Evolutionary conservation across 140 eudicot species (phyloP), one percentile per base, ranked within the genome.

Genomic region (Cichorium intybus): DNA sequence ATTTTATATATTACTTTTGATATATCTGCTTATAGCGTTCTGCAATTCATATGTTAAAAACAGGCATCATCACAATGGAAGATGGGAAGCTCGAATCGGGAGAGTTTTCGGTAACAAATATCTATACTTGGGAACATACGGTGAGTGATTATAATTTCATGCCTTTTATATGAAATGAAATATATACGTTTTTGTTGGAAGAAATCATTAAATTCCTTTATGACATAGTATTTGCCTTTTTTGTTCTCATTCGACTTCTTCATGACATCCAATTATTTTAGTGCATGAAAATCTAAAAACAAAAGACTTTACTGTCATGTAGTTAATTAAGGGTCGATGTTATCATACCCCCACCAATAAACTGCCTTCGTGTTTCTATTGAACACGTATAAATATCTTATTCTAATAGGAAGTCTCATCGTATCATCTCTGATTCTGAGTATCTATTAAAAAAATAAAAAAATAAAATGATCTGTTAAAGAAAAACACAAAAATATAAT

Each of bases 31-130:
- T 72, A 0, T 33, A 23, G 9, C 10, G 24, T 33, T 17, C 10
- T 15, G 11, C 33, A 16, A 21, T 26, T 24, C 17, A 39, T 34
- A 34, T 18, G 17, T 51, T 10, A 14, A 24, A 11, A 27, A 57
- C 28, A 88, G 96, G 72, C 94, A 88, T 78, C 94, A 88, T 64
- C 96, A 88, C 72, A 88, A 88, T 50, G 96, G 94, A 62, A 77
- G 94, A 76, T 88, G 96, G 96, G 93, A 88, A 77, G 94, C 93
- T 72, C 81, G 96, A 28, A 88, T 88, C 31, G 96, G 96, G 17
- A 67, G 96, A 56, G 94, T 88, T 50, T 88, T 88, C 41, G 96
- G 96, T 17, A 88, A 88, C 75, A 88, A 88, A 53, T 88, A 88
- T 48, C 94, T 88, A 39, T 88, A 88, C 65, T 81, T 88, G 17